These are phyloP conservation scores for Botrytis byssoidea DNA, from an alignment of 2,329 filamentous ascomycete genomes.

Conservation along the genomic window DNA sequence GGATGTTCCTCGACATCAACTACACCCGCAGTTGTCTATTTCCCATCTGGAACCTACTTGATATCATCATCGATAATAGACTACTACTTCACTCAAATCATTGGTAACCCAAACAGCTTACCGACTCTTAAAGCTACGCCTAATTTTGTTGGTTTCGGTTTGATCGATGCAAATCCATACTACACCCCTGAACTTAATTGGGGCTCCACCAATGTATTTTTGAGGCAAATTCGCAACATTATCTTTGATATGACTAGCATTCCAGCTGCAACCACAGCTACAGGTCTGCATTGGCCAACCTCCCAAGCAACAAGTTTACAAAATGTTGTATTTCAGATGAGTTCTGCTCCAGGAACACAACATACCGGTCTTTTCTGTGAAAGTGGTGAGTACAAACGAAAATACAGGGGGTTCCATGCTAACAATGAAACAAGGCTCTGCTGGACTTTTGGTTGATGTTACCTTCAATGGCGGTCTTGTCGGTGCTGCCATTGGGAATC, in stretches of 20 bases:
- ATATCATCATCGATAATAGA: slow-evolving; percentile 31
- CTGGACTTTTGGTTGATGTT: slow-evolving; percentile 58
- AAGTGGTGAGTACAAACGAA: slow-evolving; percentile 40
- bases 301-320: slow-evolving; percentile 59
- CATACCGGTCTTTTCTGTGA: slow-evolving; percentile 62
- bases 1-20: slow-evolving; percentile 50
- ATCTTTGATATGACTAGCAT: slow-evolving; percentile 53
- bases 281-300: slow-evolving; percentile 53
- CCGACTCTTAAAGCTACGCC: slow-evolving; percentile 72
- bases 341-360: slow-evolving; percentile 44
- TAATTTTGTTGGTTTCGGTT: slow-evolving; percentile 71
- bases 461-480: slow-evolving; percentile 60
- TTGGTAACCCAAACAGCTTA: slow-evolving; percentile 41
- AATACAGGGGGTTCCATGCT: slow-evolving; percentile 40
- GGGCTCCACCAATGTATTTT: slow-evolving; percentile 71
- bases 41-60: slow-evolving; percentile 35
- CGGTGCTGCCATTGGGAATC: slow-evolving; percentile 60
- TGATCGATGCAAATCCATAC: slow-evolving; percentile 84
- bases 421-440: slow-evolving; percentile 44
- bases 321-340: slow-evolving; percentile 61
- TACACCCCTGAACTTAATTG: slow-evolving; percentile 64
- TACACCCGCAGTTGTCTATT: slow-evolving; percentile 43
- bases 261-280: slow-evolving; percentile 33
- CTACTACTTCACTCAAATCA: slow-evolving; percentile 33
- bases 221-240: slow-evolving; percentile 63